phyloP scores from a whole-genome alignment of 2,329 filamentous ascomycete genomes.

The Trichoderma asperellum region DNA sequence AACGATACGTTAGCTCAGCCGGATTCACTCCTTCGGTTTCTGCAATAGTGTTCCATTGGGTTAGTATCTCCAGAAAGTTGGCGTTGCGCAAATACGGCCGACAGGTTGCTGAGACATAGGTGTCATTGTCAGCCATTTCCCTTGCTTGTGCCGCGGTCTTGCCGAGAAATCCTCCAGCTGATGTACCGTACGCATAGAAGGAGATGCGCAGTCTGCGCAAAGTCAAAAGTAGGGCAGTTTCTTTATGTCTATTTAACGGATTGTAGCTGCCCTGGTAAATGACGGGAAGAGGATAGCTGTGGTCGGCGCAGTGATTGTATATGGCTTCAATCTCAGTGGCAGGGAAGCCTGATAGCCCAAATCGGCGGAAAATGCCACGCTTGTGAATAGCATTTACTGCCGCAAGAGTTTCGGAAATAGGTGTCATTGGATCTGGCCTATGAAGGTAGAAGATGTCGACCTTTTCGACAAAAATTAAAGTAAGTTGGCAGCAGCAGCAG shows the following conservation, averaged over 20 bases:
- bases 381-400: slow-evolving; percentile 29
- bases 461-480: slow-evolving; percentile 11
- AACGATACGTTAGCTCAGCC: slow-evolving; percentile 21
- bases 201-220: slow-evolving; percentile 29
- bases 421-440: slow-evolving; percentile 29
- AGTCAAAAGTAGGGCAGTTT: slow-evolving; percentile 26
- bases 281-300: slow-evolving; percentile 24
- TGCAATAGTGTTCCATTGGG: slow-evolving; percentile 28
- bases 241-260: slow-evolving; percentile 28
- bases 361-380: slow-evolving; percentile 28
- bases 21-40: slow-evolving; percentile 25
- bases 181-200: slow-evolving; percentile 32
- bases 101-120: slow-evolving; percentile 27
- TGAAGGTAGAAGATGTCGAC: slow-evolving; percentile 31
- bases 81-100: slow-evolving; percentile 26
- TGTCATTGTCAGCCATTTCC: slow-evolving; percentile 11
- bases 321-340: slow-evolving; percentile 25
- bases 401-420: slow-evolving; percentile 29
- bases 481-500: not conserved
- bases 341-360: slow-evolving; percentile 31
- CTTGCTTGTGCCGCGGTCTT: slow-evolving; percentile 29
- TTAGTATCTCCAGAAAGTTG: slow-evolving; percentile 25
- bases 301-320: slow-evolving; percentile 25
- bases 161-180: slow-evolving; percentile 31
- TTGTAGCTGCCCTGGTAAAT: slow-evolving; percentile 29